Conservation (phyloP, 2,329 filamentous ascomycete genomes). For the Aspergillus caelatus region DNA sequence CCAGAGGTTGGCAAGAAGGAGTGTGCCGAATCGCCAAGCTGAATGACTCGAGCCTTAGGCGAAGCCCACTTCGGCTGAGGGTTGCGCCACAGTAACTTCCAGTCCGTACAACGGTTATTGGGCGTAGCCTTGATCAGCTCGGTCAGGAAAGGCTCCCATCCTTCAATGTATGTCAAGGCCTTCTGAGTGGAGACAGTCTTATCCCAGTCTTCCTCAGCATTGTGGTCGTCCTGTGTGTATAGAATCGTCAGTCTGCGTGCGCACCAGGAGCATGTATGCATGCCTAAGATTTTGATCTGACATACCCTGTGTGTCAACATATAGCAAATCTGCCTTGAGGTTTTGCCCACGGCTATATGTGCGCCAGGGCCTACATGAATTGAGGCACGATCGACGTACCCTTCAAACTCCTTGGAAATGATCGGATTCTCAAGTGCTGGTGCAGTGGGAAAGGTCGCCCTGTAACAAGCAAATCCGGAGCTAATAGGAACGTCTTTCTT, state of each 20-base stretch:
- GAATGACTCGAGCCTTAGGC: conserved; percentile 5
- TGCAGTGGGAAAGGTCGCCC: conserved; percentile 2
- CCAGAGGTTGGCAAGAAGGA: conserved; percentile 5
- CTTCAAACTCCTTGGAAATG: conserved; percentile 6
- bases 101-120: background rate
- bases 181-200: background rate
- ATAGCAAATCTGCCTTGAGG: background rate
- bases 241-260: background rate
- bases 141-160: background rate
- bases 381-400: background rate
- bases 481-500: conserved; percentile 3
- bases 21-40: conserved; percentile 10
- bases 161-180: background rate
- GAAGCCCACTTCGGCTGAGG: background rate
- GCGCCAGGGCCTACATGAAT: conserved; percentile 6
- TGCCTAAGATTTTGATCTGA: background rate
- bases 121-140: background rate
- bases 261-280: no score
- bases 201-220: background rate
- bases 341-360: conserved; percentile 1
- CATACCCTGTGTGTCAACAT: conserved; percentile 10
- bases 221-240: background rate
- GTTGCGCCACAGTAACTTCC: background rate
- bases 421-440: conserved; percentile 4
- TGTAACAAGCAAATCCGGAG: conserved; percentile 9